phyloP scores from a whole-genome alignment of 2,329 filamentous ascomycete species.

The Hortaea werneckii region DNA sequence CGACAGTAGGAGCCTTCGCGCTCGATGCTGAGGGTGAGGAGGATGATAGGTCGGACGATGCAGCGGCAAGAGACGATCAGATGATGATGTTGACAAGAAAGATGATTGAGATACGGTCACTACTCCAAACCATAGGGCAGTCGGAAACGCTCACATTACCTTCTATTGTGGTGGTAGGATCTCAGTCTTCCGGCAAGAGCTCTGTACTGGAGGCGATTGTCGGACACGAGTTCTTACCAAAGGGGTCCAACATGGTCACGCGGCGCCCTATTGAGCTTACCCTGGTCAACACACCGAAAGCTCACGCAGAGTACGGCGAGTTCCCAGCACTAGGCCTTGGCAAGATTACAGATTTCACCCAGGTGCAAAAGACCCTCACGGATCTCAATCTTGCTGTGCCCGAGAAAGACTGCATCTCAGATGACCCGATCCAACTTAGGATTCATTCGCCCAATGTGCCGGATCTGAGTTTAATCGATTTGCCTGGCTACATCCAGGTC shows the following conservation, averaged over 20 bases:
- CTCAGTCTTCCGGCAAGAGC: slow-evolving; percentile 95
- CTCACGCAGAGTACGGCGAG: slow-evolving; percentile 83
- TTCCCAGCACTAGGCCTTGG: slow-evolving; percentile 85
- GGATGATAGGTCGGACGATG: slow-evolving; percentile 50
- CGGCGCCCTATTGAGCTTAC: slow-evolving; percentile 91
- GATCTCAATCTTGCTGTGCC: slow-evolving; percentile 92
- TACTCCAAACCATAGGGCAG: slow-evolving; percentile 85
- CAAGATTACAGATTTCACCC: slow-evolving; percentile 82
- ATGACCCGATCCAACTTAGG: slow-evolving; percentile 90
- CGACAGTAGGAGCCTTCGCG: slow-evolving; percentile 68
- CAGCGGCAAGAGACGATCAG: slow-evolving; percentile 78
- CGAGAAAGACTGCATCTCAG: slow-evolving; percentile 81
- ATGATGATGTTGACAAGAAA: slow-evolving; percentile 99
- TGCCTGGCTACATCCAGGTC: slow-evolving; percentile 96
- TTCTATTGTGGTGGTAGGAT: slow-evolving; percentile 98
- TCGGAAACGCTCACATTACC: slow-evolving; percentile 79
- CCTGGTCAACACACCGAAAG: slow-evolving; percentile 84
- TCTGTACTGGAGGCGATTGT: slow-evolving; percentile 95
- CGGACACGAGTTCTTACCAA: slow-evolving; percentile 93
- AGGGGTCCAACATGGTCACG: slow-evolving; percentile 98
- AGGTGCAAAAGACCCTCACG: slow-evolving; percentile 86
- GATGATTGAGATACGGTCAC: slow-evolving; percentile 97
- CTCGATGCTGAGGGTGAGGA: slow-evolving; percentile 59
- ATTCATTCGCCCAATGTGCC: slow-evolving; percentile 95
- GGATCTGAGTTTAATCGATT: slow-evolving; percentile 87